Base-by-base conservation (phyloP, 768 basidiomycete species). In the Obba rivulosa region DNA sequence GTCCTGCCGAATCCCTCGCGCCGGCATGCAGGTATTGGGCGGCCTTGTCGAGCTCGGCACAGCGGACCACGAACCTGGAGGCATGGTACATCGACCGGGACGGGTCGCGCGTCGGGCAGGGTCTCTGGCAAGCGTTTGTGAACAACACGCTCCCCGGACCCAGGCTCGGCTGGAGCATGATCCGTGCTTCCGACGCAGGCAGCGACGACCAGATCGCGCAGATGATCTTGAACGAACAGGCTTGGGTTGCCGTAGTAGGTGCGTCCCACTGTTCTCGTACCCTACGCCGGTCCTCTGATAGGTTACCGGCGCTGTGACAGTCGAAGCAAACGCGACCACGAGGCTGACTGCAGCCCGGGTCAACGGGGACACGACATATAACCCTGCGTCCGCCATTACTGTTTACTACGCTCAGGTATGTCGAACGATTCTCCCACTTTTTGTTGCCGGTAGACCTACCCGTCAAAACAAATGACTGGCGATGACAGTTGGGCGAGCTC, bases 221-320 rank as follows among this genome's bases (percentile, higher is more conserved):
- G 8, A 62, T 64, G 28, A 55, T 76, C 3, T 51, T 71, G 3
- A 53, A 73, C 17, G 68, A 74, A 41, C 57, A 63, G 3, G 61
- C 60, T 1, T 76, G 75, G 75, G 66, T 67, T 7, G 69, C 69
- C 3, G 62, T 76, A 7, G 69, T 73, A 40, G 61, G 68, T 69
- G 44, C 46, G 68, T 57, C 13, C 23, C 35, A 23, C 49, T 21
- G 37, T 8, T 38, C 20, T n/a, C 7, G 13, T 34, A 17, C 21
- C 31, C 37, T 2, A 3, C 21, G 21, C 31, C 18, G 17, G n/a
- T 36, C 8, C 36, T 40, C 4, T 20, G 1, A 31, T 31, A 31
- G 34, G 18, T 10, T 18, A 28, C 13, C n/a, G 8, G 18, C 4
- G 2, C 36, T 16, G 3, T 16, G 36, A 3, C 50, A 65, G 71